phyloP scores from a whole-genome alignment of 73 alveolate species.

The Paramecium caudatum region DNA sequence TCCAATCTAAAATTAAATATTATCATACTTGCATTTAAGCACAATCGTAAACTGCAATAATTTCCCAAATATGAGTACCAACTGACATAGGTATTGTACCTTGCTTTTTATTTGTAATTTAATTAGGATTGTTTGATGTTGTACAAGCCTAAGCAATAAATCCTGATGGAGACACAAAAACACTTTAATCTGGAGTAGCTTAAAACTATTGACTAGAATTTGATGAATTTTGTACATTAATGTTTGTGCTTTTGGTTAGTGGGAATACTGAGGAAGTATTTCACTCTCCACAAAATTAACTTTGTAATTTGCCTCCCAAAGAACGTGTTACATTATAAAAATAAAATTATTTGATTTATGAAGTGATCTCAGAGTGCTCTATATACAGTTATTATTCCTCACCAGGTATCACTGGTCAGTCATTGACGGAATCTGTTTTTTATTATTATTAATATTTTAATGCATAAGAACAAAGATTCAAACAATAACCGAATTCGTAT shows the following conservation, averaged over 20 bases:
- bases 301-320: neutral
- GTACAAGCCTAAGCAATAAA: neutral
- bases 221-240: neutral
- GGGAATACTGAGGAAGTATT: neutral
- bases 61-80: constrained; percentile 60
- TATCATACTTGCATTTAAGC: constrained; percentile 22
- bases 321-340: neutral
- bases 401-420: constrained; percentile 51
- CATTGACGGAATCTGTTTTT: neutral
- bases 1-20: constrained; percentile 1
- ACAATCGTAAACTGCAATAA: constrained; percentile 52
- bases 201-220: neutral
- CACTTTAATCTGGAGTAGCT: neutral
- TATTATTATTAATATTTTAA: constrained; percentile 10
- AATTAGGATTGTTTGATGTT: too few relatives aligned
- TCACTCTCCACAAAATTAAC: neutral
- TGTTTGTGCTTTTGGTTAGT: neutral
- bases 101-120: too few relatives aligned
- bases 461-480: constrained; percentile 38
- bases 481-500: constrained; percentile 46
- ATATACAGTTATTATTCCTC: neutral
- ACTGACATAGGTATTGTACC: constrained; percentile 9
- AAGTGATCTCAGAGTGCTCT: neutral
- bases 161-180: neutral
- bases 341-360: neutral